phyloP scores from a whole-genome alignment of 1,139 yeast genomes.

The Pichia sp. region DNA sequence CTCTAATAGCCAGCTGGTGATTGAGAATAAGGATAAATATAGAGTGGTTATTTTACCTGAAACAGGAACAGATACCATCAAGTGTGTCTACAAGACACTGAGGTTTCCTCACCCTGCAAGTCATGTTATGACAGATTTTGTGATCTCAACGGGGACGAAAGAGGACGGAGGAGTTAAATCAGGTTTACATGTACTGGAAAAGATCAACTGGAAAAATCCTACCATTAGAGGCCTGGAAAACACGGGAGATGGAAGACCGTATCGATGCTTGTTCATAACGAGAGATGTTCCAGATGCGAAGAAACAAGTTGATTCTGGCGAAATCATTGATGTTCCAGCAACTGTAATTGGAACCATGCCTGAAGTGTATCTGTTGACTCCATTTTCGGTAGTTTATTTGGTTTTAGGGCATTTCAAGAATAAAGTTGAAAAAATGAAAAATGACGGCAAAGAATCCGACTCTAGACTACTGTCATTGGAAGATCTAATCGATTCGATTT shows the following conservation, averaged over 20 bases:
- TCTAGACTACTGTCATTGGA: slow-evolving; percentile 37
- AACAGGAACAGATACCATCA: neutral
- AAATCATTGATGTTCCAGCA: slow-evolving; percentile 18
- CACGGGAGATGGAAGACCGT: slow-evolving; percentile 9
- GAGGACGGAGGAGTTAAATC: neutral
- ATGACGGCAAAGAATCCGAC: neutral
- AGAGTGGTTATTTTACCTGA: slow-evolving; percentile 4
- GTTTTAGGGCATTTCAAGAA: slow-evolving; percentile 32
- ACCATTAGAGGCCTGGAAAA: slow-evolving; percentile 2
- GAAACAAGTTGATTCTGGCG: slow-evolving; percentile 1
- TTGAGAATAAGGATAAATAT: neutral
- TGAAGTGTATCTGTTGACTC: slow-evolving; percentile 34
- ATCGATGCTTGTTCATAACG: slow-evolving; percentile 8
- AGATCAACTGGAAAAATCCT: slow-evolving; percentile 8
- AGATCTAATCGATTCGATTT: slow-evolving; percentile 39
- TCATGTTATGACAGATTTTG: neutral
- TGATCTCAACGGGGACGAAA: no score
- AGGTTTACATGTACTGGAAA: slow-evolving; percentile 29
- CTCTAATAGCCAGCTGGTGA: neutral
- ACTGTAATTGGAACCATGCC: slow-evolving; percentile 24
- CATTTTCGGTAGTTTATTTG: slow-evolving; percentile 35
- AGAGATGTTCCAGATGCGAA: neutral
- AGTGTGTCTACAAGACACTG: neutral
- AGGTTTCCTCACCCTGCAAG: slow-evolving; percentile 6
- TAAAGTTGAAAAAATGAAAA: slow-evolving; percentile 22